Conservation (phyloP, 169 alveolate genomes). For the Plasmodium falciparum region DNA sequence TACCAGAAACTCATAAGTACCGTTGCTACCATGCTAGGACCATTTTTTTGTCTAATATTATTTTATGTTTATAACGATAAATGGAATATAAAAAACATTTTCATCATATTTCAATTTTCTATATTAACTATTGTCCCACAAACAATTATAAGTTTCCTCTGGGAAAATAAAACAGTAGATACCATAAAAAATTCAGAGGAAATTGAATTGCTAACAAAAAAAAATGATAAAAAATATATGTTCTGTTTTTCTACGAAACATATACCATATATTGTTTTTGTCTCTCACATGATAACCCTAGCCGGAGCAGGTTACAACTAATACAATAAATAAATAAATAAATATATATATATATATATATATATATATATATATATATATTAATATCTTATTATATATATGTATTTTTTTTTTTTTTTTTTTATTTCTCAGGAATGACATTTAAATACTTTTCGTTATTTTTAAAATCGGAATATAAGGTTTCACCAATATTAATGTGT, state of each 20-base stretch:
- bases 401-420: neutral
- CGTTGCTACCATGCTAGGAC: slow-evolving; percentile 65
- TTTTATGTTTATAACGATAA: slow-evolving; percentile 53
- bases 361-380: slow-evolving; percentile 8
- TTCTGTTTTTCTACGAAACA: slow-evolving; percentile 39
- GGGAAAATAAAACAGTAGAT: slow-evolving; percentile 27
- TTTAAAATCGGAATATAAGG: slow-evolving; percentile 61
- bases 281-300: slow-evolving; percentile 59
- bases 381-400: neutral
- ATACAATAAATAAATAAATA: neutral
- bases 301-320: slow-evolving; percentile 57
- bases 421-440: slow-evolving; percentile 49
- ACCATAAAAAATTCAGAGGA: slow-evolving; percentile 29
- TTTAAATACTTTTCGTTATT: slow-evolving; percentile 61
- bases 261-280: slow-evolving; percentile 69
- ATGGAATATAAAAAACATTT: slow-evolving; percentile 64
- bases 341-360: slow-evolving; percentile 6
- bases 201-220: slow-evolving; percentile 15
- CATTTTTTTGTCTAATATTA: slow-evolving; percentile 64
- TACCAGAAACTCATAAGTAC: slow-evolving; percentile 71
- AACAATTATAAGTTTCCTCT: slow-evolving; percentile 48
- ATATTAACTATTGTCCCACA: slow-evolving; percentile 60
- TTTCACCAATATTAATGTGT: slow-evolving; percentile 60
- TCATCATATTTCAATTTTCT: slow-evolving; percentile 65
- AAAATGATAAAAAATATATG: slow-evolving; percentile 16